Evolutionary conservation across 139 green algal species (phyloP), one percentile per base, ranked within the genome.

Genomic region (Auxenochlorella pyrenoidosa): DNA sequence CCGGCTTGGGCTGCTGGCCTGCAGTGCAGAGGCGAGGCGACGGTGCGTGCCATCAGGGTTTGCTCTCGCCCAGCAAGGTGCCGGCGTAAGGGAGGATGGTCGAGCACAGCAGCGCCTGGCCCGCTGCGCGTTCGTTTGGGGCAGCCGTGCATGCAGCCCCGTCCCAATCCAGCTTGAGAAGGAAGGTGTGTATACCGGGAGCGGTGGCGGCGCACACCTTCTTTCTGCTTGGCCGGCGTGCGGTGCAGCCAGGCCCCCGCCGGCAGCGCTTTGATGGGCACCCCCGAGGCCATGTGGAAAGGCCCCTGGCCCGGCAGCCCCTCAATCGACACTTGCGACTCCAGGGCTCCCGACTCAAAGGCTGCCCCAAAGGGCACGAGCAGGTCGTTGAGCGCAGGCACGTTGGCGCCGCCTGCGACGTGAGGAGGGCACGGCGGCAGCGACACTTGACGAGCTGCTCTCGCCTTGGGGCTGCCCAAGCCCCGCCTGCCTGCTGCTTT

Each of bases 341-440:
- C 80, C 63, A 85, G 26, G 18, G 80, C 80, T n/a, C 80, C 80
- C 8, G 63, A 95, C 0, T 95, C 95, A 38, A 99, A 95, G 5
- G 92, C 94, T n/a, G 97, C 93, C 10, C 93, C 94, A 83, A 95
- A 98, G 0, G 93, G 92, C 22, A 82, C 86, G 68, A 99, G 93
- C 82, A 99, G 89, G 54, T 99, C 96, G 89, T 99, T 99, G 19
- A 99, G 86, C 0, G 96, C 98, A 24, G 98, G 98, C 41, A 99
- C 92, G 88, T 99, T 99, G n/a, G 94, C 94, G 26, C 98, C 98
- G 30, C 97, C 97, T 83, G 90, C 87, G 63, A n/a, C 34, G 22
- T 5, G 75, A 38, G 22, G 30, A 24, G 30, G 26, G 12, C 5
- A 73, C 19, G 40, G 66, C 22, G 66, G n/a, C 32, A 38, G n/a